These are phyloP conservation scores for Sicyos baderoa DNA, from an alignment of 306 rosid species.

Conservation along the genomic window DNA sequence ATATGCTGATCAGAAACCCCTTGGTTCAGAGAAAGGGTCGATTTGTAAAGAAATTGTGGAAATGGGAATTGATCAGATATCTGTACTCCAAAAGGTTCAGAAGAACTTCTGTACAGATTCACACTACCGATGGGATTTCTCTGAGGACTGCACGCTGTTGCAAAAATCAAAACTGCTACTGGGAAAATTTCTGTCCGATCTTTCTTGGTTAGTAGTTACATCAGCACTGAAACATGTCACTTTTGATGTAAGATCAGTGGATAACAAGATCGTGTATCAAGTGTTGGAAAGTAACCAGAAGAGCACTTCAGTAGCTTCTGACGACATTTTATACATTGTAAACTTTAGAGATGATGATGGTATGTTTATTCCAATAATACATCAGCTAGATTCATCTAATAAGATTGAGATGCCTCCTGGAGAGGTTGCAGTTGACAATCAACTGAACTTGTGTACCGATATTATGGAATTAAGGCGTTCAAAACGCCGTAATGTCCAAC, in stretches of 20 bases:
- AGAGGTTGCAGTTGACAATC: conserved; percentile 25
- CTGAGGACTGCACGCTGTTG: conserved; percentile 51
- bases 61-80: conserved; percentile 51
- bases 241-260: conserved; percentile 54
- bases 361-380: conserved; percentile 34
- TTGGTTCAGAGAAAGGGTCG: conserved; percentile 60
- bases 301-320: conserved; percentile 23
- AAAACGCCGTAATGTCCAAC: conserved; percentile 69
- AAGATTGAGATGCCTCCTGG: conserved; percentile 19
- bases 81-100: conserved; percentile 60
- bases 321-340: conserved; percentile 33
- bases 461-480: conserved; percentile 62
- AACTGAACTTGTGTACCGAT: conserved; percentile 27
- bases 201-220: conserved; percentile 70
- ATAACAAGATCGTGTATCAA: conserved; percentile 62
- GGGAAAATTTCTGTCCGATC: conserved; percentile 56
- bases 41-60: conserved; percentile 44
- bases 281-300: conserved; percentile 32
- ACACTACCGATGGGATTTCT: conserved; percentile 60
- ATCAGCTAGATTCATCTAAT: conserved; percentile 33
- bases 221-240: conserved; percentile 47
- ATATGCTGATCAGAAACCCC: conserved; percentile 66
- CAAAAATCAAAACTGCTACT: conserved; percentile 54
- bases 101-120: conserved; percentile 35
- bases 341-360: conserved; percentile 49